Evolutionary conservation across 352 stramenopile genomes (phyloP), one percentile per base, ranked within the genome.

Genomic region (Phytophthora hybrid): DNA sequence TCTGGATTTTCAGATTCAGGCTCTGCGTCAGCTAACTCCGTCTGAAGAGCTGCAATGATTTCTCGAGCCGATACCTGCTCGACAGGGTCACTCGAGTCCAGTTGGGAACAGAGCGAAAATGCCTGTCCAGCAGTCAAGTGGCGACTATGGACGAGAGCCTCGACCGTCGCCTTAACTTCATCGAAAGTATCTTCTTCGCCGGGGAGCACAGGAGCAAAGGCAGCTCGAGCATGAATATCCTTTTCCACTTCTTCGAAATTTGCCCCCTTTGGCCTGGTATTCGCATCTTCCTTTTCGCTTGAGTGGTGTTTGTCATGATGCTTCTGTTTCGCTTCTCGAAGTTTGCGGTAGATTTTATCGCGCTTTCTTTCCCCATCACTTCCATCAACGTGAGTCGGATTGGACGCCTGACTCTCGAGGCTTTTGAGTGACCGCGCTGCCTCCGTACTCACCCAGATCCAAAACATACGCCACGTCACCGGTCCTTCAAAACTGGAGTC

Each of bases 361-460:
- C 69, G 60, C 23, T 78, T 81, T 53, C 74, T 39, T 49, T 70
- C 66, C 41, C 74, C 29, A 49, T 70, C 66, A 26, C 46, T 44
- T 61, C 74, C 70, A 39, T 19, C 60, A 0, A 59, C n/a, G 6
- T 49, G 34, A 31, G 10, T 59, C 59, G 44, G n/a, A 26, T 66
- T 51, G 13, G 23, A 47, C 11, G 59, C 34, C 5, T 71, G 61
- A n/a, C 16, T 47, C 5, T 96, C 85, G 9, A 96, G 69, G 18
- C 76, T 78, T 19, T 83, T 80, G 0, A 96, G 76, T 18, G 89
- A 93, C 21, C 84, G 77, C 6, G 89, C 85, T 1, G 89, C 89
- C 60, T 95, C 87, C 0, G 84, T 85, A 44, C 89, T 96, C 31
- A 96, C 88, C 86, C 87, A 96, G 39, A 91, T 78, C 88, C 88